A percentile compares a stretch with the other conserved stretches of the same genome.
Conservation (phyloP, 805 yeast species). For the Blastobotrys chiropterorum region DNA sequence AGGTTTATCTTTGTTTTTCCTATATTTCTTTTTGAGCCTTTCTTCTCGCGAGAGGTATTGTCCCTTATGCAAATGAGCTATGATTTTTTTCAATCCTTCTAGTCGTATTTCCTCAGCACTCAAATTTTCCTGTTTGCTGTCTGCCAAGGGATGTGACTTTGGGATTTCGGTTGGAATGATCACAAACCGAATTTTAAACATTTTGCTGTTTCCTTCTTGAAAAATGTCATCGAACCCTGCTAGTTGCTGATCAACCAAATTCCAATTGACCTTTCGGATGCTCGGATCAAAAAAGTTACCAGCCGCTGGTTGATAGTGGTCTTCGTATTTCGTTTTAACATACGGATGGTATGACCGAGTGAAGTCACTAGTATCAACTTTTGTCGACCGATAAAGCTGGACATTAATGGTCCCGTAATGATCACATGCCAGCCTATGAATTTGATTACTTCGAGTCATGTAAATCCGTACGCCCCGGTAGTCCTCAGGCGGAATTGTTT, state of each 20-base stretch:
- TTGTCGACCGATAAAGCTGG: constrained; percentile 50
- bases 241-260: constrained; percentile 79
- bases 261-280: constrained; percentile 65
- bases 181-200: constrained; percentile 72
- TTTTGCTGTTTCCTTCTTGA: constrained; percentile 39
- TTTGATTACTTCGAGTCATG: constrained; percentile 71
- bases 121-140: constrained; percentile 47
- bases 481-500: constrained; percentile 39
- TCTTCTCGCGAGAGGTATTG: constrained; percentile 42
- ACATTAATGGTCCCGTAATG: constrained; percentile 69
- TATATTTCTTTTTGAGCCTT: constrained; percentile 25
- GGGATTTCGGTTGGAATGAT: constrained; percentile 69
- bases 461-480: constrained; percentile 61
- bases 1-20: constrained; percentile 40
- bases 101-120: constrained; percentile 81
- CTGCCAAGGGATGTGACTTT: constrained; percentile 13
- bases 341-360: constrained; percentile 43
- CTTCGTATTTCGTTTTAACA: constrained; percentile 75
- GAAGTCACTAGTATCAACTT: constrained; percentile 7
- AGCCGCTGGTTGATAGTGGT: constrained; percentile 50
- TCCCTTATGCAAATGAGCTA: constrained; percentile 55
- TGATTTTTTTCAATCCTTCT: constrained; percentile 74
- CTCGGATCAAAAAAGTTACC: constrained; percentile 47
- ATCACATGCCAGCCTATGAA: constrained; percentile 76
- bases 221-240: constrained; percentile 84